Percentiles rank a stretch among this genome's conserved stretches.
These are phyloP conservation scores for Pythium periplocum DNA, from an alignment of 352 stramenopile species.

Conservation along the genomic window DNA sequence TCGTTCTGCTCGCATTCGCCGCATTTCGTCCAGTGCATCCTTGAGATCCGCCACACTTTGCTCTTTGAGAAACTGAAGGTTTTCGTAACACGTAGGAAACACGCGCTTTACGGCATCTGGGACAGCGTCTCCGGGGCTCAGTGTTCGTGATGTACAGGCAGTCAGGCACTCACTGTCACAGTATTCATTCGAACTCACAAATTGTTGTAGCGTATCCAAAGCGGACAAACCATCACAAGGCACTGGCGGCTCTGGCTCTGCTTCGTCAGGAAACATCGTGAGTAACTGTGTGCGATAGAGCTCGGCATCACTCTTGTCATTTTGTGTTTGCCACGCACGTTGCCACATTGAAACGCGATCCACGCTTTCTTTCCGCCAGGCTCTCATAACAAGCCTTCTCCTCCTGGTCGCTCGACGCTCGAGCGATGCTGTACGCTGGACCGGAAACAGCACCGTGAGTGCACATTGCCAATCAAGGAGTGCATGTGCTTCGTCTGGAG, in stretches of 20 bases:
- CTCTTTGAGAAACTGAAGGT: constrained; percentile 35
- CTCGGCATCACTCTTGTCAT: constrained; percentile 3
- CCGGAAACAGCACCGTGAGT: constrained; percentile 13
- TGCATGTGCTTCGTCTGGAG: constrained; percentile 1
- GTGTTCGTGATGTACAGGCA: too few species aligned
- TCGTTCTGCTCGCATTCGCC: constrained; percentile 5
- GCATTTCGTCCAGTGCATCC: constrained; percentile 13
- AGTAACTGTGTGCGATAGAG: constrained; percentile 11
- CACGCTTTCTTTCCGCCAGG: too few species aligned
- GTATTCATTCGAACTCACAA: too few species aligned
- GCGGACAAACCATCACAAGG: too few species aligned
- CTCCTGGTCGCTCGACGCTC: constrained; percentile 1
- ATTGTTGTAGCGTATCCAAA: too few species aligned
- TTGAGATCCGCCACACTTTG: constrained; percentile 27
- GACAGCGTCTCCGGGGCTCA: constrained; percentile 5
- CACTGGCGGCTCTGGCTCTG: background rate
- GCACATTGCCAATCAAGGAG: constrained; percentile 10
- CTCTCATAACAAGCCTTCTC: background rate
- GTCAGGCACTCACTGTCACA: too few species aligned
- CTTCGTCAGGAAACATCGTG: constrained; percentile 1
- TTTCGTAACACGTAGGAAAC: constrained; percentile 39
- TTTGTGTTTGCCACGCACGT: constrained; percentile 3
- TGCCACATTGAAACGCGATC: constrained; percentile 15
- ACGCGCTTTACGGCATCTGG: constrained; percentile 38
- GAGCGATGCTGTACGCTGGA: background rate